Evolutionary conservation across 768 basidiomycete species (phyloP), one percentile per base, ranked within the genome.

Genomic region (Russula vinacea): DNA sequence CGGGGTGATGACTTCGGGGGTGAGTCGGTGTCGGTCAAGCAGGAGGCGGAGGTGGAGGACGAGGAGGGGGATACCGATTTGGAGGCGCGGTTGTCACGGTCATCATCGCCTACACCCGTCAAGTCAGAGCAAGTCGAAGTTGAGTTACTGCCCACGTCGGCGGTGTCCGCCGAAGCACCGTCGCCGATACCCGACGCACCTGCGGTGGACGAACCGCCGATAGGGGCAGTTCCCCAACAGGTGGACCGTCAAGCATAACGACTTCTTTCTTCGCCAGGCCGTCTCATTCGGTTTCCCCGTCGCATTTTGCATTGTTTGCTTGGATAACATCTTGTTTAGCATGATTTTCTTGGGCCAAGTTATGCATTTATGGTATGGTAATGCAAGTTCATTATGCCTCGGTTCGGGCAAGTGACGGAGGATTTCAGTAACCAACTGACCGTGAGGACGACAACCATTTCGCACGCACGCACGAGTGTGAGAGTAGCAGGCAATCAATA

Each of bases 171-270:
- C 35, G 50, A 63, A 35, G n/a, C 55, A 40, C 16, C 67, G 54
- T 13, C 67, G 57, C 55, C 47, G 14, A 37, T 47, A 45, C 51
- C 62, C 22, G 45, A 64, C 35, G 19, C 58, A 24, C 63, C 52
- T 3, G 40, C 24, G 58, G 58, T 67, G 50, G 63, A 70, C 64
- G 62, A 68, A 62, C 66, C 64, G 19, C 67, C 65, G 40, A 61
- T 66, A 55, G 67, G 22, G n/a, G 11, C 71, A 2, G 62, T 62
- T 9, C 33, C 70, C 8, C 60, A 64, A 54, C 56, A 67, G 40
- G 67, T 71, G 47, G 71, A 70, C 63, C 62, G 72, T 40, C 71
- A 65, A 56, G 71, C 73, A 68, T 78, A 60, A 56, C 13, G 22
- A 40, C 51, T 49, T 5, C 49, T 17, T 29, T 44, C 54, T 50